Percentiles rank a stretch among this genome's conserved stretches.
phyloP scores from a whole-genome alignment of 208 protist species.

The Acanthamoeba culbertsoni region DNA sequence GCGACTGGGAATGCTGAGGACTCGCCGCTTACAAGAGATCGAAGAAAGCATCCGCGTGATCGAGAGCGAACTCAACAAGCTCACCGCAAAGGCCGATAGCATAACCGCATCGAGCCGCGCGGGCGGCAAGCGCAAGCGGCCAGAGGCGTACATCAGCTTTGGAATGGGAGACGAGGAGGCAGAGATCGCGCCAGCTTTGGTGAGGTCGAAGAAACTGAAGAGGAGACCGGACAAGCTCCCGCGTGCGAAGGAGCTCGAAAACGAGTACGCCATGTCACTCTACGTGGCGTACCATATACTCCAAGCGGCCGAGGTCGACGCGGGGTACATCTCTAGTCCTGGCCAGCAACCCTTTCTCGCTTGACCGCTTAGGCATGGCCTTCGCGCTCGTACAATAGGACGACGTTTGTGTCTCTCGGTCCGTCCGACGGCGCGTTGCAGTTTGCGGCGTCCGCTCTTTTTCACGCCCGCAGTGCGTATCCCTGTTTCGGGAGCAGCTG shows the following conservation, averaged over 20 bases:
- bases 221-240: neutral
- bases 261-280: neutral
- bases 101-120: neutral
- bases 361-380: neutral
- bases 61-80: neutral
- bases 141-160: neutral
- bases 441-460: neutral
- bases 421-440: neutral
- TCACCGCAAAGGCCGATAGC: neutral
- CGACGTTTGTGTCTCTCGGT: neutral
- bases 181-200: neutral
- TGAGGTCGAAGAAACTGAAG: neutral
- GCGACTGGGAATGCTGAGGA: neutral
- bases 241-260: neutral
- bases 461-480: neutral
- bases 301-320: neutral
- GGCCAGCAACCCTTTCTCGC: neutral
- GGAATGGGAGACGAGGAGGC: neutral
- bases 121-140: neutral
- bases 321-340: neutral
- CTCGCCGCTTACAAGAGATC: neutral
- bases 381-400: neutral
- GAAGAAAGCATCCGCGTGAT: conserved; percentile 13
- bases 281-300: neutral
- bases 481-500: no score